A percentile compares a stretch with the other conserved stretches of the same genome.
phyloP scores from a whole-genome alignment of 208 protist species.

The Trypanosoma melophagium region DNA sequence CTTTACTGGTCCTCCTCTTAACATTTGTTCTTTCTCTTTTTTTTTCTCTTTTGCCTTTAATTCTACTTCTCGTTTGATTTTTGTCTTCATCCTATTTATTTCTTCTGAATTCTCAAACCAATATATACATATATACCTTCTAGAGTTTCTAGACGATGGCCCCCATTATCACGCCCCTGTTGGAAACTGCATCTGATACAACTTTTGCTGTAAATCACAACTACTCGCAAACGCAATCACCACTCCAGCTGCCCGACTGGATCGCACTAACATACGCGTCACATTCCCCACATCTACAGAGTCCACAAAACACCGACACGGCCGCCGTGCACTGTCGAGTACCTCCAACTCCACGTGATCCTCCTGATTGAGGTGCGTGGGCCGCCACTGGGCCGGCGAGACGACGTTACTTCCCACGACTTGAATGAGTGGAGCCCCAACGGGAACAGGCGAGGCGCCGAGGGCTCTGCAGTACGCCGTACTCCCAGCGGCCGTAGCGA shows the following conservation, averaged over 20 bases:
- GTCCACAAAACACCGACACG: constrained; percentile 88
- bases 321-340: constrained; percentile 78
- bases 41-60: background rate
- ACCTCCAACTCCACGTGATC: constrained; percentile 89
- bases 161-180: background rate
- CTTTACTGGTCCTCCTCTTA: background rate
- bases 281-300: constrained; percentile 84
- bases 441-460: constrained; percentile 85
- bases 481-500: constrained; percentile 86
- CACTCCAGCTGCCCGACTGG: constrained; percentile 79
- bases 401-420: constrained; percentile 91
- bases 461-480: constrained; percentile 88
- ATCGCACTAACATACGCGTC: constrained; percentile 80
- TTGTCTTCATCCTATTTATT: no score
- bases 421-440: constrained; percentile 85
- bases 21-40: background rate
- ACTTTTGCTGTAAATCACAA: constrained; percentile 88
- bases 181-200: constrained; percentile 91
- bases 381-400: constrained; percentile 84
- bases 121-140: background rate
- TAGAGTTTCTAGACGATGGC: background rate
- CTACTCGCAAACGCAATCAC: constrained; percentile 82
- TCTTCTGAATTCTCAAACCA: no score
- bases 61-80: background rate
- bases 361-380: constrained; percentile 85